Base-by-base conservation (phyloP, 169 alveolate species). In the Perkinsus marinus region DNA sequence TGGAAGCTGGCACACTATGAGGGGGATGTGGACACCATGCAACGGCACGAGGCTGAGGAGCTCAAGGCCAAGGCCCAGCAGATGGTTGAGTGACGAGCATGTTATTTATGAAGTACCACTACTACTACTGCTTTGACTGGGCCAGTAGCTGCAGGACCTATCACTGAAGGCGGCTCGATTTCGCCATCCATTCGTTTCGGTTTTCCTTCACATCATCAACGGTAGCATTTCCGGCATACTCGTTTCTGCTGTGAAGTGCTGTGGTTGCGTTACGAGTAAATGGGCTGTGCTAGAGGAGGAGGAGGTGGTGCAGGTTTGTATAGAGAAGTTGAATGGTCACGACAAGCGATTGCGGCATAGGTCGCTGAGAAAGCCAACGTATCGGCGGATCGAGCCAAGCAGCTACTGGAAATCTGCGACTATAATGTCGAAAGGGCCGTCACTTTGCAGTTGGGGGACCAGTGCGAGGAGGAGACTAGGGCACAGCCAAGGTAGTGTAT, bases 1-100 rank as follows among this genome's bases (percentile, higher is more conserved):
- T 96, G 97, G 97, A 94, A 95, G 91, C 93, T 95, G 39, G 90
- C 93, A n/a, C 94, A 93, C 91, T 91, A 39, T 30, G 91, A 79
- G 19, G 93, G 90, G 39, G 94, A 69, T 39, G 90, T 57, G 17
- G 92, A 91, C 68, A 36, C 89, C 39, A 39, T 92, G 94, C 36
- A 92, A 39, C 6, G 92, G 38, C 57, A 90, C 90, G 92, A 92
- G 79, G 10, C 89, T 68, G 0, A 92, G 90, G 13, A 92, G 94
- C 91, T 90, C 68, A 39, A 38, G 39, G 68, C 68, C 68, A 90
- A 92, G 43, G 39, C 43, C 89, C 34, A 13, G 39, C 46, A 69
- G 43, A 16, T 39, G 26, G 90, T 13, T 38, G 43, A 46, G 91
- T 0, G 47, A 37, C 3, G 89, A 17, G 57, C 79, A 36, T 68